Evolutionary conservation across 2,329 filamentous ascomycete species (phyloP), one percentile per base, ranked within the genome.

Genomic region (Phaeophleospora eucalypticola): DNA sequence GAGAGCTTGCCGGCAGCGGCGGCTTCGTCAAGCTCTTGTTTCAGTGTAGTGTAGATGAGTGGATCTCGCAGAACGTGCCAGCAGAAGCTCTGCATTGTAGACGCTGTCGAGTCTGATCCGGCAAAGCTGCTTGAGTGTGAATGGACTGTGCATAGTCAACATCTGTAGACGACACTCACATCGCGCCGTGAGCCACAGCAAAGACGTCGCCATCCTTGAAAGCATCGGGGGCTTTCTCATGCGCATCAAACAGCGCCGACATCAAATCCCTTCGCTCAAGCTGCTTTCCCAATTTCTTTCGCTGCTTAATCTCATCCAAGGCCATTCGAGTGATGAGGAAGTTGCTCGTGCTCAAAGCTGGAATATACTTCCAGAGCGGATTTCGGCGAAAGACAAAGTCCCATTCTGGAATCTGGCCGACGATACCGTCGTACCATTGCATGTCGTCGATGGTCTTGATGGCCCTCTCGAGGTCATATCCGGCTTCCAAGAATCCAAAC

Each of bases 51-150:
- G 51, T 77, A 73, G 9, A 77, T 68, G 0, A 55, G 61, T 1
- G 67, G 64, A 17, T 72, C 69, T 32, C 73, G 69, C 8, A 79
- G 67, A 0, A 75, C 66, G 35, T 72, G 71, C 66, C 71, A 75
- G 66, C 76, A 77, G 61, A 79, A 77, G 45, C 75, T 78, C 53
- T 79, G 75, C 76, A 79, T 79, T 0, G 76, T 78, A 6, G 75
- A 78, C 9, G 79, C 79, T 0, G 79, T 81, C 0, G 79, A 80
- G 63, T 82, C 79, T 16, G 79, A 80, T 19, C 80, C 80, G 14
- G 79, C 78, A 58, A 81, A 59, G 36, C 51, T 56, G 48, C n/a
- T n/a, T n/a, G n/a, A n/a, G n/a, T n/a, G n/a, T n/a, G n/a, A n/a
- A n/a, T n/a, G n/a, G n/a, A n/a, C n/a, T n/a, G n/a, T n/a, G n/a